These are phyloP conservation scores for Phytopythium boreale DNA, from an alignment of 352 stramenopile genomes.

Conservation along the genomic window DNA sequence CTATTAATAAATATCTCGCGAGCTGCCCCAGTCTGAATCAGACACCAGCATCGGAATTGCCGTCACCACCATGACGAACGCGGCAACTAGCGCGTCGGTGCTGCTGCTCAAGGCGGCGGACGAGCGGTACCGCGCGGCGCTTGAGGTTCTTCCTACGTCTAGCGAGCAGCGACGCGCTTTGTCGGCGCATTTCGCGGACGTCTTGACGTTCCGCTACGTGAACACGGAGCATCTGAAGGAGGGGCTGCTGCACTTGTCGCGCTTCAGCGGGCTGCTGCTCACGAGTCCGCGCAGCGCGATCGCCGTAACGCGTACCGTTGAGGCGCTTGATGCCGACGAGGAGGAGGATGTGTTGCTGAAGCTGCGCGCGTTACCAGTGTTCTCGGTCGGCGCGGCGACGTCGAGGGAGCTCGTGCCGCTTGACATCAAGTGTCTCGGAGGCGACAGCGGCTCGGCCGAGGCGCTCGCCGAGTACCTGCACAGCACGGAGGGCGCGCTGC, in stretches of 20 bases:
- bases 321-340: conserved; percentile 18
- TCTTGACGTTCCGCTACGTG: conserved; percentile 67
- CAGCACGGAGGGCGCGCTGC: conserved; percentile 32
- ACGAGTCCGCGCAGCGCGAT: conserved; percentile 73
- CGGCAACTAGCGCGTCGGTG: conserved; percentile 9
- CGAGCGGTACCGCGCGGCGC: conserved; percentile 47
- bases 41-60: too few relatives aligned
- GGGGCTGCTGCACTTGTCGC: conserved; percentile 39
- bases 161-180: conserved; percentile 3
- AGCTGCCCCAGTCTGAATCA: background rate
- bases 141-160: conserved; percentile 9
- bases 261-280: conserved; percentile 59
- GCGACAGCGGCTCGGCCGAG: conserved; percentile 69
- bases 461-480: conserved; percentile 46
- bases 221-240: conserved; percentile 37
- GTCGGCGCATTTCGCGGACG: conserved; percentile 50
- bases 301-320: conserved; percentile 38
- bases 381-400: conserved; percentile 68
- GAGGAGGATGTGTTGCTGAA: conserved; percentile 18
- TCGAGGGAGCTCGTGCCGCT: conserved; percentile 55
- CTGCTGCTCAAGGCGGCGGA: conserved; percentile 74
- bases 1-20: conserved; percentile 4
- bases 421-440: conserved; percentile 51
- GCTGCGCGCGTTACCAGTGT: conserved; percentile 34
- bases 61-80: too few relatives aligned